phyloP scores from a whole-genome alignment of 164 flowering plant species.

The Santalum album region DNA sequence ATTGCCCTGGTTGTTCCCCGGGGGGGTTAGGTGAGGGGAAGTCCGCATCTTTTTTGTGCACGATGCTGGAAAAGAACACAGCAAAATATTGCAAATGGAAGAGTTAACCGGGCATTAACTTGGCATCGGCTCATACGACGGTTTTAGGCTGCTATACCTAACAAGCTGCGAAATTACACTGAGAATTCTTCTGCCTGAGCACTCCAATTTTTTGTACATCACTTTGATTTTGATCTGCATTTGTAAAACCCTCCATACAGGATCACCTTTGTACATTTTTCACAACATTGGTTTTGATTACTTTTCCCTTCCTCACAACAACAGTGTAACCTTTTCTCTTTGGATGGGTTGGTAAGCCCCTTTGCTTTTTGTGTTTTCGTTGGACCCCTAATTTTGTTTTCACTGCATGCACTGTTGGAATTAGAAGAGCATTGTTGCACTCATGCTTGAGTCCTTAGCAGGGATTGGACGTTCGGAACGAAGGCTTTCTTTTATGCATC shows the following conservation, averaged over 20 bases:
- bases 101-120: slow-evolving; percentile 15
- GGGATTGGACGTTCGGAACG: too few relatives aligned
- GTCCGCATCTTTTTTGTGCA: slow-evolving; percentile 11
- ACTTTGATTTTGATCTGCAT: slow-evolving; percentile 1
- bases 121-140: slow-evolving; percentile 3
- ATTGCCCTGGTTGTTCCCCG: slow-evolving; percentile 15
- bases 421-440: too few relatives aligned
- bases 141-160: slow-evolving; percentile 29
- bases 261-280: slow-evolving; percentile 17
- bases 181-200: slow-evolving; percentile 12
- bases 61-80: slow-evolving; percentile 8
- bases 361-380: too few relatives aligned
- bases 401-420: too few relatives aligned
- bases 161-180: slow-evolving; percentile 17
- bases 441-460: too few relatives aligned
- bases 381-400: too few relatives aligned
- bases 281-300: not conserved
- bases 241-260: slow-evolving; percentile 7
- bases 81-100: not conserved
- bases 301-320: too few relatives aligned
- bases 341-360: too few relatives aligned
- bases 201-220: slow-evolving; percentile 15
- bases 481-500: too few relatives aligned
- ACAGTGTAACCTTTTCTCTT: too few relatives aligned
- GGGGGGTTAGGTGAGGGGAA: slow-evolving; percentile 12